phyloP scores from a whole-genome alignment of 768 basidiomycete species.

The Crassisporium funariophilum region DNA sequence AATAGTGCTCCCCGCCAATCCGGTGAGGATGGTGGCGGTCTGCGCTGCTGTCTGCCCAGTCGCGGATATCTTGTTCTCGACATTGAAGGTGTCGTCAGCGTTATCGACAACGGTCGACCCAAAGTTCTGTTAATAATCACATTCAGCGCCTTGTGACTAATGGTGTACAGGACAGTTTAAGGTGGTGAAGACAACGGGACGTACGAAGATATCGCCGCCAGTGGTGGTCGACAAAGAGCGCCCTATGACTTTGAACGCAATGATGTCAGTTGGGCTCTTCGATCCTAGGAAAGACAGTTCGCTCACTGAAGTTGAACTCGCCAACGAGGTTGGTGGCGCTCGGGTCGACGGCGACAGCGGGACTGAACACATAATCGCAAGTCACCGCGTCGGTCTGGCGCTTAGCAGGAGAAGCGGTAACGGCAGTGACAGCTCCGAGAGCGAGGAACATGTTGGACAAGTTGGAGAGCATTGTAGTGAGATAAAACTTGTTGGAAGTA shows the following conservation, averaged over 20 bases:
- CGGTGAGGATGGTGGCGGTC: conserved; percentile 1
- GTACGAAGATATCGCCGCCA: conserved; percentile 1
- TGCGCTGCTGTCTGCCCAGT: neutral
- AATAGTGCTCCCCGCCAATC: conserved; percentile 1
- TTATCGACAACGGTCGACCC: neutral
- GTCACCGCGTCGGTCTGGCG: conserved; percentile 2
- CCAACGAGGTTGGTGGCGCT: conserved; percentile 3
- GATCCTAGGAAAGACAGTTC: neutral
- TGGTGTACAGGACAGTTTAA: too few relatives aligned
- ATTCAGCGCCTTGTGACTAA: too few relatives aligned
- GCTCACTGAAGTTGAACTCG: conserved; percentile 9
- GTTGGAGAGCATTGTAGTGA: too few relatives aligned
- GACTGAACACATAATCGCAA: conserved; percentile 7
- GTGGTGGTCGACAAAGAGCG: neutral
- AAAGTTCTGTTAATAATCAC: too few relatives aligned
- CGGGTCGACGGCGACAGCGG: neutral
- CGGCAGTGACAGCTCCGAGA: conserved; percentile 1
- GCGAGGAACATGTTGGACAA: too few relatives aligned
- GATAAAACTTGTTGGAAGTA: too few relatives aligned
- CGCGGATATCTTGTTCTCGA: neutral
- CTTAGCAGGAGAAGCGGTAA: conserved; percentile 5
- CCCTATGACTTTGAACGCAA: neutral
- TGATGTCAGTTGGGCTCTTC: too few relatives aligned
- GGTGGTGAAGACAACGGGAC: neutral
- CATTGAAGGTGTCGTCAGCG: conserved; percentile 5